A percentile compares a stretch with the other conserved stretches of the same genome.
Conservation (phyloP, 306 rosid genomes). For the Dalbergia oliveri region DNA sequence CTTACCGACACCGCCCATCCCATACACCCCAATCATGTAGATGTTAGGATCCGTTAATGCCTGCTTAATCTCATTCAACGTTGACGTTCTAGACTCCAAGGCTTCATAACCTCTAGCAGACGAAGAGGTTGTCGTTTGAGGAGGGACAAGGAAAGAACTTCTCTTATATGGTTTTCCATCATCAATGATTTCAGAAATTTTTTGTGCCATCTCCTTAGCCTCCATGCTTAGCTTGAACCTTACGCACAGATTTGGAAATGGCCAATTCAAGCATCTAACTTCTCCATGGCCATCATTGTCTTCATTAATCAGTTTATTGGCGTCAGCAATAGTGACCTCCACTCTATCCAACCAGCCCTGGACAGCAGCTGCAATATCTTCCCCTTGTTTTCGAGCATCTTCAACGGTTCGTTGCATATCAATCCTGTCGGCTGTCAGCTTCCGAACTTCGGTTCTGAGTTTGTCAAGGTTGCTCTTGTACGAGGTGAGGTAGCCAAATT, state of each 20-base stretch:
- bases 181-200: not conserved
- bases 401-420: not conserved
- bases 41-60: not conserved
- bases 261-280: not conserved
- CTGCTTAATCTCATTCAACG: not conserved
- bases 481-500: not conserved
- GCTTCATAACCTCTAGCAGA: not conserved
- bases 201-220: too few relatives aligned
- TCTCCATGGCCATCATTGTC: not conserved
- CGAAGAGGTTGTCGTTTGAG: not conserved
- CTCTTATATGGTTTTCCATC: not conserved
- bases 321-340: not conserved
- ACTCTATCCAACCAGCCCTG: not conserved
- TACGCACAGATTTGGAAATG: not conserved
- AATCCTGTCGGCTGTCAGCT: not conserved
- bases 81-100: conserved; percentile 5
- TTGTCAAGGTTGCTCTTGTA: not conserved
- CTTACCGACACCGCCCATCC: conserved; percentile 31
- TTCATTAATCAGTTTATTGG: not conserved
- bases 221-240: conserved; percentile 2
- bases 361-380: not conserved
- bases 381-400: not conserved
- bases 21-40: conserved; percentile 18
- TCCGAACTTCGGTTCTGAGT: not conserved
- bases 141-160: not conserved